Conservation (phyloP, 495 filamentous ascomycete species). For the Hyaloscypha variabilis region DNA sequence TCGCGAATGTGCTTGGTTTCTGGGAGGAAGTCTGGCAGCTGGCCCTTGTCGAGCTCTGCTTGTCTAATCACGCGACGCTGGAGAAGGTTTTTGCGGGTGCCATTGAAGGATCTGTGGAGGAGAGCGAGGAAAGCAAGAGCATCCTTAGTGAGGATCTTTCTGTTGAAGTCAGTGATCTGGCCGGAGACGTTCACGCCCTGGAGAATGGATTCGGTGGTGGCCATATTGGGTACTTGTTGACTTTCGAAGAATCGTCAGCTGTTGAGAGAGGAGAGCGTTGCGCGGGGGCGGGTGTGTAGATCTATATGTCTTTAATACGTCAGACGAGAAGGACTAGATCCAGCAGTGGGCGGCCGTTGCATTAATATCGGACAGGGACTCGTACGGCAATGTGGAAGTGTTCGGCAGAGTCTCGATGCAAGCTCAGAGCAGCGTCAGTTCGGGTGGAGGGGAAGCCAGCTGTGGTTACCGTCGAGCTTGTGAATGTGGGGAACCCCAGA, state of each 20-base stretch:
- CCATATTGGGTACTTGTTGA: slow-evolving; percentile 53
- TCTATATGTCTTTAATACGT: slow-evolving; percentile 18
- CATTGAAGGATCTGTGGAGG: slow-evolving; percentile 92
- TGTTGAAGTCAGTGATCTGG: slow-evolving; percentile 71
- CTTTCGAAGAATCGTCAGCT: background rate
- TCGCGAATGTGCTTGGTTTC: slow-evolving; percentile 97
- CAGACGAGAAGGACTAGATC: slow-evolving; percentile 10
- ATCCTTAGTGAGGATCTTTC: slow-evolving; percentile 89
- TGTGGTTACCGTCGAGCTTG: slow-evolving; percentile 16
- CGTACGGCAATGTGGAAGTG: slow-evolving; percentile 16
- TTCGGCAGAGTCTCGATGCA: slow-evolving; percentile 15
- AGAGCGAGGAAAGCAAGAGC: slow-evolving; percentile 92
- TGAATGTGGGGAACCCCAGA: slow-evolving; percentile 28
- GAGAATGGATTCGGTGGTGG: slow-evolving; percentile 71
- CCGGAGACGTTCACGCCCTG: slow-evolving; percentile 89
- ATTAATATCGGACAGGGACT: slow-evolving; percentile 9
- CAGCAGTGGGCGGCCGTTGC: slow-evolving; percentile 1
- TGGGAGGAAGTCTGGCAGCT: slow-evolving; percentile 92
- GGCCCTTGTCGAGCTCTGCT: slow-evolving; percentile 90
- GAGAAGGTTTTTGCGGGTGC: slow-evolving; percentile 84
- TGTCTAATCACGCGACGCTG: slow-evolving; percentile 86
- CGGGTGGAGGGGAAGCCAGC: slow-evolving; percentile 22
- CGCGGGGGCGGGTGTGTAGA: slow-evolving; percentile 11
- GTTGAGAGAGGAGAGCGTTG: background rate
- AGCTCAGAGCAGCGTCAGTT: slow-evolving; percentile 15